Percentiles rank a stretch among this genome's conserved stretches.
Evolutionary conservation across 306 rosid genomes (phyloP).

Genomic region (Carpinus fangiana): DNA sequence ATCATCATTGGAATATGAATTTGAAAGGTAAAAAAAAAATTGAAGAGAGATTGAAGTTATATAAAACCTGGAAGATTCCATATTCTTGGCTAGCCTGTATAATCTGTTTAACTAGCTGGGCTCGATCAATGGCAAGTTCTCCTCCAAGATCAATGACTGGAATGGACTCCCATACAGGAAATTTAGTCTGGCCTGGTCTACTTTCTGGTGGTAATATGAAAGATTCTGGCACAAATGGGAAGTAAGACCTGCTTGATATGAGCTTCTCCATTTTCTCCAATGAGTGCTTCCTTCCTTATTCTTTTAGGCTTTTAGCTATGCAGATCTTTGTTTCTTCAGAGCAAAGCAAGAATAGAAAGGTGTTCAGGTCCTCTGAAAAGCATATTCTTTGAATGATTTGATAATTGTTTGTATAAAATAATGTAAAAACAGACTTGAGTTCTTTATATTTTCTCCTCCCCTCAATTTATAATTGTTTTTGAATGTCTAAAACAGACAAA

Average conservation of each 20-base stretch:
- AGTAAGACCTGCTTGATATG: neutral
- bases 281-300: neutral
- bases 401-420: too few relatives aligned
- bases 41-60: neutral
- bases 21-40: too few relatives aligned
- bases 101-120: slow-evolving; percentile 11
- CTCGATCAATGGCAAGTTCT: neutral
- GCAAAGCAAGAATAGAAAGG: neutral
- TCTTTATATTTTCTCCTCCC: neutral
- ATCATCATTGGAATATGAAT: neutral
- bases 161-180: slow-evolving; percentile 1
- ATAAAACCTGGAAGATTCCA: slow-evolving; percentile 18
- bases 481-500: too few relatives aligned
- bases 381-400: neutral
- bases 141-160: slow-evolving; percentile 3
- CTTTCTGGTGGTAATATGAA: slow-evolving; percentile 6
- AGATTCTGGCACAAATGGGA: slow-evolving; percentile 9
- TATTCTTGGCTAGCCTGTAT: slow-evolving; percentile 15
- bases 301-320: neutral
- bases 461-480: neutral
- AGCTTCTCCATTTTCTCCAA: slow-evolving; percentile 29
- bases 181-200: neutral
- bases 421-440: too few relatives aligned
- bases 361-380: neutral
- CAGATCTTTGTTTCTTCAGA: neutral